These are phyloP conservation scores for Nothophytophthora sp. DNA, from an alignment of 352 stramenopile genomes.

Conservation along the genomic window DNA sequence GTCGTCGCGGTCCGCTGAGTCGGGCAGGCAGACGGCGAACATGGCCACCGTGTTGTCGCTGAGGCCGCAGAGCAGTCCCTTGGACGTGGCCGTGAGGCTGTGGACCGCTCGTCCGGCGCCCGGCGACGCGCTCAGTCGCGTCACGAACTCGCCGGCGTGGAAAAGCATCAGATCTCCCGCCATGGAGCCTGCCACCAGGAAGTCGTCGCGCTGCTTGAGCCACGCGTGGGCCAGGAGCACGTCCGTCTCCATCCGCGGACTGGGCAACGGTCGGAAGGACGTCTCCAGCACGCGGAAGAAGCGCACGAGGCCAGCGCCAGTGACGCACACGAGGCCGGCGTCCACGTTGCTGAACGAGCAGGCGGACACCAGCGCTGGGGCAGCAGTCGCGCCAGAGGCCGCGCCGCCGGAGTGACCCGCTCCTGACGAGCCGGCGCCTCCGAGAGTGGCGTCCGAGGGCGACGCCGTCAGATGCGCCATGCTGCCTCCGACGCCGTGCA, in stretches of 20 bases:
- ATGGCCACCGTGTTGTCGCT: constrained; percentile 71
- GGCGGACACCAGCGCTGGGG: constrained; percentile 52
- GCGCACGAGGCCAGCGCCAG: constrained; percentile 75
- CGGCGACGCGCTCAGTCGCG: constrained; percentile 53
- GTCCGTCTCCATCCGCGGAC: constrained; percentile 65
- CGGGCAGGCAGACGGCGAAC: constrained; percentile 45
- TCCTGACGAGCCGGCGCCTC: constrained; percentile 6
- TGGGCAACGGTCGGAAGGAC: constrained; percentile 83
- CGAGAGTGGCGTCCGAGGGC: constrained; percentile 23
- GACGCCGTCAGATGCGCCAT: constrained; percentile 26
- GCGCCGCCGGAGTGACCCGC: constrained; percentile 4
- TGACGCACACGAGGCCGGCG: constrained; percentile 86
- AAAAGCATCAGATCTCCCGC: constrained; percentile 90
- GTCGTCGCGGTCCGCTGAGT: constrained; percentile 26
- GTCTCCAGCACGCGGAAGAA: constrained; percentile 93
- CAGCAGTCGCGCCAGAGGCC: background rate
- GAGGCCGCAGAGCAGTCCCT: constrained; percentile 78
- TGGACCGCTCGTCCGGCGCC: constrained; percentile 50
- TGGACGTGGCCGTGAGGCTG: constrained; percentile 65
- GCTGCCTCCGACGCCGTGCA: constrained; percentile 17
- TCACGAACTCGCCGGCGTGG: constrained; percentile 69
- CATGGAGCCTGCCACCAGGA: constrained; percentile 83
- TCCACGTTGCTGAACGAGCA: constrained; percentile 91
- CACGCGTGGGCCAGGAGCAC: constrained; percentile 87
- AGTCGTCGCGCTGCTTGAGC: constrained; percentile 91